Conservation (phyloP, 305 asterid genomes). For the Solanum aculeatissimum region DNA sequence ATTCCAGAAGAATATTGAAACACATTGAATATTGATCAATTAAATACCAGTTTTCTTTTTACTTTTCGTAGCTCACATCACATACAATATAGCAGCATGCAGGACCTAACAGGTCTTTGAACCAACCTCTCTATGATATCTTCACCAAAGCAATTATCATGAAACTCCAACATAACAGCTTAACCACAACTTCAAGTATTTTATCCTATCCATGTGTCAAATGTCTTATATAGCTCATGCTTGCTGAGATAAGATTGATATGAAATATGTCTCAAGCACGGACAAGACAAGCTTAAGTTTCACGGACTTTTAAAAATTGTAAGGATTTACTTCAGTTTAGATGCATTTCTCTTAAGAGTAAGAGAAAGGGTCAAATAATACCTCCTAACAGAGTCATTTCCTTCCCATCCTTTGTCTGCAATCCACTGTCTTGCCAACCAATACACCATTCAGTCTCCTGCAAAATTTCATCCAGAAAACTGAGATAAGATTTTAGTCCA, state of each 20-base stretch:
- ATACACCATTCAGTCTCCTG: conserved; percentile 60
- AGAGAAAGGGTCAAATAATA: not conserved
- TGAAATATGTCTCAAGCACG: not conserved
- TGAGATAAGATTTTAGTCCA: not conserved
- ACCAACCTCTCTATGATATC: too few species aligned
- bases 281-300: not conserved
- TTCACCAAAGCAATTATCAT: too few species aligned
- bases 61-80: too few species aligned
- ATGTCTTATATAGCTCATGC: not conserved
- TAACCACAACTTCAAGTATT: too few species aligned
- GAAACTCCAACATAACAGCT: too few species aligned
- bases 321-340: not conserved
- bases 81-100: too few species aligned
- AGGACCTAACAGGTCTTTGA: too few species aligned
- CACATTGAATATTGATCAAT: too few species aligned
- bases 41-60: too few species aligned
- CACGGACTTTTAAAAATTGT: not conserved
- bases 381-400: conserved; percentile 74
- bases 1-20: too few species aligned
- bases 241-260: not conserved
- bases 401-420: conserved; percentile 61
- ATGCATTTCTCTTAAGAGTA: not conserved
- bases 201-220: too few species aligned
- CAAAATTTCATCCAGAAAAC: not conserved
- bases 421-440: conserved; percentile 82